Percentiles rank a stretch among this genome's conserved stretches.
These are phyloP conservation scores for Chytridium lagenaria DNA, from an alignment of 371 early-diverging fungal genomes.

Conservation along the genomic window DNA sequence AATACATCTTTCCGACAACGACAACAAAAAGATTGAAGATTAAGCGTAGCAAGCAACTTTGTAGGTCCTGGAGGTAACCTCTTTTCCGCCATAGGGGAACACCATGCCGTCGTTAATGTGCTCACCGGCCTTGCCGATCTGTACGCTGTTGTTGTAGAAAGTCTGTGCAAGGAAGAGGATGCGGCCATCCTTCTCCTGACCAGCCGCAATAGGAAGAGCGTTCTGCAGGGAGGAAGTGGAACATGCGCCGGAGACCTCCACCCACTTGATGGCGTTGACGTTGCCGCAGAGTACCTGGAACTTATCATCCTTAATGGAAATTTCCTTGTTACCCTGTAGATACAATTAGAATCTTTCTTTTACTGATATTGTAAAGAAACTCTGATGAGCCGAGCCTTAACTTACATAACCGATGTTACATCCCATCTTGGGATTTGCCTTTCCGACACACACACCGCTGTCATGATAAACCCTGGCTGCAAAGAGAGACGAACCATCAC, in stretches of 20 bases:
- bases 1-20: too few species aligned
- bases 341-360: neutral
- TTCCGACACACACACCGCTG: constrained; percentile 30
- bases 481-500: constrained; percentile 25
- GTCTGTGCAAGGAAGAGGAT: constrained; percentile 16
- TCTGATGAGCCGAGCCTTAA: neutral
- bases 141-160: too few species aligned
- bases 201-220: constrained; percentile 20
- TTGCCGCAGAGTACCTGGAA: constrained; percentile 32
- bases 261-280: constrained; percentile 9
- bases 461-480: constrained; percentile 22
- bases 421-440: constrained; percentile 4
- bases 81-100: too few species aligned
- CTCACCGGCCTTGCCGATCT: too few species aligned
- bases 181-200: constrained; percentile 20
- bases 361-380: neutral
- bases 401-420: constrained; percentile 25
- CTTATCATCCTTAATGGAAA: neutral
- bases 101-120: too few species aligned
- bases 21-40: too few species aligned
- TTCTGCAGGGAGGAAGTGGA: neutral
- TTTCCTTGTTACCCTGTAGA: constrained; percentile 27
- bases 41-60: too few species aligned
- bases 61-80: too few species aligned
- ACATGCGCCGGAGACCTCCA: neutral